A percentile compares a stretch with the other conserved stretches of the same genome.
Evolutionary conservation across 495 filamentous ascomycete species (phyloP).

Genomic region (Lindgomyces ingoldianus): DNA sequence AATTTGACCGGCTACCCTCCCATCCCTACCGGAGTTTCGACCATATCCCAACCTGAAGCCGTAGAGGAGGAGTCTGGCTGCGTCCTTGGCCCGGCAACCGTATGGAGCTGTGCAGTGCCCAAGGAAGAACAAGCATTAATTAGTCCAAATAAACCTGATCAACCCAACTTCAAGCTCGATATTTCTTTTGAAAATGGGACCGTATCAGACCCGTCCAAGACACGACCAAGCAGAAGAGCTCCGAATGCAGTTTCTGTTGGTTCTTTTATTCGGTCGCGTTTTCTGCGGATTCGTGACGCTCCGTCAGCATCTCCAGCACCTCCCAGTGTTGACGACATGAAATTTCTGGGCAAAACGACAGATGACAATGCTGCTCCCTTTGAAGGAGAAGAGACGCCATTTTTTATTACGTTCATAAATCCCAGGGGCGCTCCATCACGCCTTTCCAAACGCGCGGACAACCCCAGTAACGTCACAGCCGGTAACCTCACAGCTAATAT

Average conservation of each 20-base stretch:
- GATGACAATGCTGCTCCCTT: constrained; percentile 63
- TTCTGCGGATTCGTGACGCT: constrained; percentile 20
- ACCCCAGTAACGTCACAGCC: constrained; percentile 54
- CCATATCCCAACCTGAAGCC: constrained; percentile 67
- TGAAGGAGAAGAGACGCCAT: constrained; percentile 68
- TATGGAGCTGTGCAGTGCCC: constrained; percentile 83
- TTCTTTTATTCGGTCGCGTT: constrained; percentile 28
- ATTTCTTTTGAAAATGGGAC: constrained; percentile 78
- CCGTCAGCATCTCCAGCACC: constrained; percentile 61
- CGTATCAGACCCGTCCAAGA: constrained; percentile 45
- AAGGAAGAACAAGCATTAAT: constrained; percentile 67
- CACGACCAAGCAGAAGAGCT: constrained; percentile 25
- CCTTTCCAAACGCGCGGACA: constrained; percentile 20
- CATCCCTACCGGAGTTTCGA: constrained; percentile 78
- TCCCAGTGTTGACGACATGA: constrained; percentile 67
- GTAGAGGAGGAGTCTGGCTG: constrained; percentile 62
- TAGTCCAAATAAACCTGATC: constrained; percentile 59
- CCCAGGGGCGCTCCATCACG: constrained; percentile 10
- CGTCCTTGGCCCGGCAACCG: constrained; percentile 58
- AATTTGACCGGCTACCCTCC: constrained; percentile 85
- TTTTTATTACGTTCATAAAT: constrained; percentile 58
- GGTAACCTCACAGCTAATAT: constrained; percentile 57
- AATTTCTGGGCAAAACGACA: constrained; percentile 80
- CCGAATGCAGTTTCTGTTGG: constrained; percentile 35
- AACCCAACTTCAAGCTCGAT: constrained; percentile 77